A percentile compares a stretch with the other conserved stretches of the same genome.
phyloP scores from a whole-genome alignment of 2,329 filamentous ascomycete species.

The Penicillium hesseltinei region DNA sequence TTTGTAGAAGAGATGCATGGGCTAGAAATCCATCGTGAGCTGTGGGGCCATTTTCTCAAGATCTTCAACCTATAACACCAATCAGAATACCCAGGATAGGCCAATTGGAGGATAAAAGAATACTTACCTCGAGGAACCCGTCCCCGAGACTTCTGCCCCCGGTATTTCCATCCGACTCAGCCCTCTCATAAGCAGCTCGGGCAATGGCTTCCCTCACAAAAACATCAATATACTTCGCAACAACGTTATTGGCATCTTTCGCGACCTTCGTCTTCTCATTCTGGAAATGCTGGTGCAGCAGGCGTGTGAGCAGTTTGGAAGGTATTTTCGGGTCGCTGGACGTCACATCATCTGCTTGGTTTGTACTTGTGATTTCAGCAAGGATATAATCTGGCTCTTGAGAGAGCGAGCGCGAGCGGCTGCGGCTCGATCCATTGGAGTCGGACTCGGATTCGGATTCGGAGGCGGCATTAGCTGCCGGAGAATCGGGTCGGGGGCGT shows the following conservation, averaged over 20 bases:
- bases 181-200: constrained; percentile 69
- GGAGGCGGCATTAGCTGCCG: constrained; percentile 7
- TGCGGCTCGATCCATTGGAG: constrained; percentile 15
- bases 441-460: constrained; percentile 21
- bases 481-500: constrained; percentile 16
- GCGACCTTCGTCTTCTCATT: constrained; percentile 70
- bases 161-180: constrained; percentile 39
- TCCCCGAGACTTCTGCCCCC: constrained; percentile 41
- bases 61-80: constrained; percentile 68
- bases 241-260: constrained; percentile 71
- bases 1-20: background rate
- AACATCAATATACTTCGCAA: constrained; percentile 83
- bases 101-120: background rate
- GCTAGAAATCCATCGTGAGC: constrained; percentile 76
- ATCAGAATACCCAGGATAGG: constrained; percentile 1
- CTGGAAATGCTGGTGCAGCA: constrained; percentile 77
- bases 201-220: constrained; percentile 89
- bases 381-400: constrained; percentile 50
- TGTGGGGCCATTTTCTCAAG: constrained; percentile 84
- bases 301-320: constrained; percentile 67
- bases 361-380: constrained; percentile 42
- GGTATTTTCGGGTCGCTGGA: constrained; percentile 58
- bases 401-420: constrained; percentile 25
- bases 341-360: constrained; percentile 30
- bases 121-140: constrained; percentile 70